These are phyloP conservation scores for Inosperma sp. DNA, from an alignment of 768 basidiomycete species.

Conservation along the genomic window DNA sequence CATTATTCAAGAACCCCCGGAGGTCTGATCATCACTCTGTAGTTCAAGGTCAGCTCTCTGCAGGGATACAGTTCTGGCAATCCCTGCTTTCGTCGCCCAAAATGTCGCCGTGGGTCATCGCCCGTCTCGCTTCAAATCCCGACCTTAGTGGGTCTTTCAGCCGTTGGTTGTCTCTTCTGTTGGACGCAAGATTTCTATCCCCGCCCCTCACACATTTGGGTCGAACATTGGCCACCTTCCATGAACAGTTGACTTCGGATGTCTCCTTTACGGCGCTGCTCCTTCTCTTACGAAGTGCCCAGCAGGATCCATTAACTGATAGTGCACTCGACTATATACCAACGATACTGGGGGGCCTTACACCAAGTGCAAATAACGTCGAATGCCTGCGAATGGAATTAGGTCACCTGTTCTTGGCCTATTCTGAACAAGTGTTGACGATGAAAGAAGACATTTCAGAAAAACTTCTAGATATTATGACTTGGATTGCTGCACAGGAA, in stretches of 20 bases:
- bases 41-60: slow-evolving; percentile 45
- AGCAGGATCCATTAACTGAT: slow-evolving; percentile 24
- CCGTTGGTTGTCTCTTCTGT: slow-evolving; percentile 40
- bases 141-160: slow-evolving; percentile 43
- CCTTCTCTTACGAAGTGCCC: slow-evolving; percentile 28
- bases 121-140: slow-evolving; percentile 36
- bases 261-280: slow-evolving; percentile 32
- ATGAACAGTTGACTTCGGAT: slow-evolving; percentile 26
- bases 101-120: slow-evolving; percentile 41
- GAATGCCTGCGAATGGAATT: slow-evolving; percentile 33
- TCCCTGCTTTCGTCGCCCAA: slow-evolving; percentile 39
- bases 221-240: slow-evolving; percentile 25
- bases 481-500: slow-evolving; percentile 50
- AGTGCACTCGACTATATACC: slow-evolving; percentile 22
- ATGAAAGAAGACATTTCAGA: slow-evolving; percentile 38
- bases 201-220: slow-evolving; percentile 41
- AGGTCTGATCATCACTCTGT: slow-evolving; percentile 34
- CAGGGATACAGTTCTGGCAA: slow-evolving; percentile 46
- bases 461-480: slow-evolving; percentile 41
- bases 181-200: slow-evolving; percentile 47
- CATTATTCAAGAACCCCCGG: slow-evolving; percentile 1
- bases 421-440: slow-evolving; percentile 23
- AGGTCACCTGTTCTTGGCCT: slow-evolving; percentile 30
- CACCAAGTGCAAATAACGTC: slow-evolving; percentile 19
- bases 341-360: slow-evolving; percentile 23